A percentile compares a stretch with the other conserved stretches of the same genome.
Conservation (phyloP, 1,139 yeast genomes). For the Scheffersomyces illinoinensis region DNA sequence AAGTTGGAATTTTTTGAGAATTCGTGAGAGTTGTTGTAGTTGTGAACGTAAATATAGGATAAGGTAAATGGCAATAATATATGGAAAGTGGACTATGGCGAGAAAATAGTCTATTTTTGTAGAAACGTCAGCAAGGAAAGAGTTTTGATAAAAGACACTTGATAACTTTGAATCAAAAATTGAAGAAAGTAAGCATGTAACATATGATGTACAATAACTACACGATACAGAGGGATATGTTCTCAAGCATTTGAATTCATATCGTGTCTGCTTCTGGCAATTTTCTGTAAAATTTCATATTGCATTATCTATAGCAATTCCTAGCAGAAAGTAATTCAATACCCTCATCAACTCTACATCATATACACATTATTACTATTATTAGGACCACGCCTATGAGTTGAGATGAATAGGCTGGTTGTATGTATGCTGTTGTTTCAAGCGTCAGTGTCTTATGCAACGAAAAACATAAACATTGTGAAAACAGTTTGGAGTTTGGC, state of each 20-base stretch:
- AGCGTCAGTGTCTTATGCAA: not conserved
- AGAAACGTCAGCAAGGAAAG: too few relatives aligned
- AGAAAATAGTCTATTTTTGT: not conserved
- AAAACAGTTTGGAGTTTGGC: not conserved
- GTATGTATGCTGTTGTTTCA: not conserved
- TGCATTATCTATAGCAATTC: not conserved
- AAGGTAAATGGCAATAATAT: too few relatives aligned
- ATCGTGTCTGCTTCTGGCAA: not conserved
- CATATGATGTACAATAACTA: too few relatives aligned
- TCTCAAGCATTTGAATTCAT: not conserved
- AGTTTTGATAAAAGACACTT: too few relatives aligned
- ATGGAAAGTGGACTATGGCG: not conserved
- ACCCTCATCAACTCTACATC: not conserved
- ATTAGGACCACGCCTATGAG: not conserved
- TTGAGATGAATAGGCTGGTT: not conserved
- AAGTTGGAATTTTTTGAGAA: not conserved
- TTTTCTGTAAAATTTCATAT: not conserved
- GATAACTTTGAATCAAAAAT: not conserved
- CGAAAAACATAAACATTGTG: not conserved
- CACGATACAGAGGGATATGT: too few relatives aligned
- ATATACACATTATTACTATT: not conserved
- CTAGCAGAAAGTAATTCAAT: not conserved
- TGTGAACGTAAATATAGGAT: not conserved
- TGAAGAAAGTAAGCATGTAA: too few relatives aligned
- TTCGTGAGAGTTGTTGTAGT: not conserved